Base-by-base conservation (phyloP, 164 flowering plant species). In the Euptelea pleiosperma region DNA sequence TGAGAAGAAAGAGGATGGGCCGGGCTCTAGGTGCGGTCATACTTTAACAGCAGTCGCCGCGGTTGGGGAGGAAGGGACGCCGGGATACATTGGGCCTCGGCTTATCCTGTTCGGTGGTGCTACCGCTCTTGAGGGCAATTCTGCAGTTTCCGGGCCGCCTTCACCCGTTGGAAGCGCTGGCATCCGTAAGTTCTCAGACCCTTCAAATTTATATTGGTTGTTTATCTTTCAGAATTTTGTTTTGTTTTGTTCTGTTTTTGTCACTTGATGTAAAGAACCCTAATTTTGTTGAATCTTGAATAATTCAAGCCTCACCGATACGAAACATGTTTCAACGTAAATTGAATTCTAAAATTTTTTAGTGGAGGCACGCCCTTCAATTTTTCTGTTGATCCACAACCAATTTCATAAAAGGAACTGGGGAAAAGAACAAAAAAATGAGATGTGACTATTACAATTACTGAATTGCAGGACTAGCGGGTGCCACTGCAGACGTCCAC, bases 401-500 rank as follows among this genome's bases (percentile, higher is more conserved):
- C 7, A 14, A 3, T 14, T 43, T 24, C 11, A 16, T 19, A 24
- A 8, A 10, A 29, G n/a, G n/a, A n/a, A n/a, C n/a, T 12, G 5
- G n/a, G 16, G 5, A 15, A 16, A 35, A 24, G n/a, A 1, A 24
- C n/a, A n/a, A n/a, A n/a, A n/a, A n/a, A n/a, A n/a, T n/a, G n/a
- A n/a, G n/a, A n/a, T 21, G 19, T 58, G 55, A 47, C 7, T 10
- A 18, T 54, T 10, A 15, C 34, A 42, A 42, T 55, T 55, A 34
- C 60, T 67, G 46, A 60, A 64, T 65, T 77, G 74, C 93, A 94
- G 99, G 96, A 40, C 73, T 94, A 49, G 97, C 99, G 4, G 97
- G 96, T 61, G 97, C 99, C 26, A 91, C 99, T 43, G 96, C 99
- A 36, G 99, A 94, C 71, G 90, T 91, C 30, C 99, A 94, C 60